Evolutionary conservation across 169 alveolate genomes (phyloP).

Genomic region (Babesia divergens): DNA sequence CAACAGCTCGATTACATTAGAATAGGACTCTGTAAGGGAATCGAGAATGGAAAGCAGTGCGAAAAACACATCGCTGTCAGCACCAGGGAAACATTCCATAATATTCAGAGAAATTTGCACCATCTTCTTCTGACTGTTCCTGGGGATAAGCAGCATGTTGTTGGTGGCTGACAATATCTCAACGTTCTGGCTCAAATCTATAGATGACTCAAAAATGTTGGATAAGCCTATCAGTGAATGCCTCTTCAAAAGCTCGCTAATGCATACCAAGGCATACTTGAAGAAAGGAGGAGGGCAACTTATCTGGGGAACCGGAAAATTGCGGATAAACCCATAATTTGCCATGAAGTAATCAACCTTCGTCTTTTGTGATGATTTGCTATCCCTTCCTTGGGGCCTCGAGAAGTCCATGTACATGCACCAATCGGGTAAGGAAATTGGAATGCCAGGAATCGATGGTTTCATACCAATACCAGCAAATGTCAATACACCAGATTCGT

Average conservation of each 20-base stretch:
- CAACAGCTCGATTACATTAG: constrained; percentile 19
- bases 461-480: constrained; percentile 32
- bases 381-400: background rate
- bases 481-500: constrained; percentile 19
- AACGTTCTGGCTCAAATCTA: constrained; percentile 26
- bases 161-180: constrained; percentile 17
- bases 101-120: constrained; percentile 30
- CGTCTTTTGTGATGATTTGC: background rate
- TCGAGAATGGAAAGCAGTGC: constrained; percentile 41
- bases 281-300: constrained; percentile 61
- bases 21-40: constrained; percentile 31
- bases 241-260: constrained; percentile 40
- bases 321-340: constrained; percentile 29
- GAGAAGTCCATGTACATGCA: constrained; percentile 27
- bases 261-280: constrained; percentile 48
- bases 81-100: constrained; percentile 57
- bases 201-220: background rate
- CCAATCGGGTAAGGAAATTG: constrained; percentile 57
- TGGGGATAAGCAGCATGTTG: background rate
- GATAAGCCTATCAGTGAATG: constrained; percentile 15
- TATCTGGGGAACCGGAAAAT: constrained; percentile 38
- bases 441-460: constrained; percentile 33
- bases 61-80: constrained; percentile 23
- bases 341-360: constrained; percentile 21
- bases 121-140: constrained; percentile 32